Evolutionary conservation across 176 grass and related monocot genomes (phyloP).

Genomic region (Pontederia crassipes): DNA sequence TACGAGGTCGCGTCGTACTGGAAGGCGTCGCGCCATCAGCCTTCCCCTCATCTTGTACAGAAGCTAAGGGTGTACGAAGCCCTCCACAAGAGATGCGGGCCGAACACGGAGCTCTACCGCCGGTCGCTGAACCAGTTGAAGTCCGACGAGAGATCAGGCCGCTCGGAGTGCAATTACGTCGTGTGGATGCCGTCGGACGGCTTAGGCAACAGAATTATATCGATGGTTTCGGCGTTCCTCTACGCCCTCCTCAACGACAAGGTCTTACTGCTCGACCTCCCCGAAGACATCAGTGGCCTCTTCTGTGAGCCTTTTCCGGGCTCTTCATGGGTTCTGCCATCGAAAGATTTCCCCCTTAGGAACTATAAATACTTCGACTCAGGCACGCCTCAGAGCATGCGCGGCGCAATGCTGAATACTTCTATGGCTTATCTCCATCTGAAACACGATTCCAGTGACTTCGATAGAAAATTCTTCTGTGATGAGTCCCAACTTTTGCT

Average conservation of each 20-base stretch:
- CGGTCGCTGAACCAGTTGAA: not conserved
- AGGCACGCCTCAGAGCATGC: not conserved
- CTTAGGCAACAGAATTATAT: too few relatives aligned
- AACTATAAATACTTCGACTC: not conserved
- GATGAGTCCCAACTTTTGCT: not conserved
- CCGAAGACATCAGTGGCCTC: not conserved
- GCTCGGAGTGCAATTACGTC: slow-evolving; percentile 2
- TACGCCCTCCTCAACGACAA: slow-evolving; percentile 5
- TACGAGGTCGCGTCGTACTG: not conserved
- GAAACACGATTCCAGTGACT: not conserved
- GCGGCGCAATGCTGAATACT: too few relatives aligned
- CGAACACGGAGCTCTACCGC: not conserved
- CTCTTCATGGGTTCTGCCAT: not conserved
- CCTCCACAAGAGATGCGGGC: too few relatives aligned
- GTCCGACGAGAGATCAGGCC: not conserved
- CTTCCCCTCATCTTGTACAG: not conserved
- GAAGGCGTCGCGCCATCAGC: not conserved
- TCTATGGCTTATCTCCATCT: slow-evolving; percentile 5
- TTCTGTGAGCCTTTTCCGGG: slow-evolving; percentile 9
- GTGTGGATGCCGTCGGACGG: slow-evolving; percentile 1
- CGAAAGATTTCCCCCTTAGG: not conserved
- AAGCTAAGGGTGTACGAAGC: not conserved
- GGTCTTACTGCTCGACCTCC: slow-evolving; percentile 7
- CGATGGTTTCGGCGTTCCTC: too few relatives aligned
- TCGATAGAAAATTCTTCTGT: not conserved